These are phyloP conservation scores for Corylus heterophylla DNA, from an alignment of 306 rosid genomes.

Conservation along the genomic window DNA sequence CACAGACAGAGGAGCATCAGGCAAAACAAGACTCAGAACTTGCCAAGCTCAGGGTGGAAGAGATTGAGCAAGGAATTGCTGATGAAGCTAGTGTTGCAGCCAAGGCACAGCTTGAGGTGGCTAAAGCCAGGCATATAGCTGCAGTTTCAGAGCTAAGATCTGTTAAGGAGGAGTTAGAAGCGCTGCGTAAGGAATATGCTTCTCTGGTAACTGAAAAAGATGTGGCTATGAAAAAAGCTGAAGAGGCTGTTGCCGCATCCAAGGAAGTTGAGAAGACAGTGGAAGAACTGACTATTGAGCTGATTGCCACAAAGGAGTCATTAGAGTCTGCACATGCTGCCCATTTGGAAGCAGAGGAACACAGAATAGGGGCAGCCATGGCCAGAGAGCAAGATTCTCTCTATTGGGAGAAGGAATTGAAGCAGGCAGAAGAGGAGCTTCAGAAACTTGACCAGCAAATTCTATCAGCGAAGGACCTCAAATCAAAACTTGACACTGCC, in stretches of 20 bases:
- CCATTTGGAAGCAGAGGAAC: slow-evolving; percentile 97
- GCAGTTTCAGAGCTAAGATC: slow-evolving; percentile 77
- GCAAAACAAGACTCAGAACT: slow-evolving; percentile 98
- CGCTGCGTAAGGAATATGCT: slow-evolving; percentile 66
- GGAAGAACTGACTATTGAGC: slow-evolving; percentile 87
- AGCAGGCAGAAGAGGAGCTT: slow-evolving; percentile 86
- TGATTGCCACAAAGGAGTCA: slow-evolving; percentile 80
- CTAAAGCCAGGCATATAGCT: slow-evolving; percentile 78
- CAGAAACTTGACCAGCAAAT: slow-evolving; percentile 71
- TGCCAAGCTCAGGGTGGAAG: slow-evolving; percentile 96
- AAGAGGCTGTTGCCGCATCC: slow-evolving; percentile 79
- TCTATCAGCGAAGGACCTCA: slow-evolving; percentile 73
- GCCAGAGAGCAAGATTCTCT: slow-evolving; percentile 96
- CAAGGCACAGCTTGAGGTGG: slow-evolving; percentile 97
- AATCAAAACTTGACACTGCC: slow-evolving; percentile 81
- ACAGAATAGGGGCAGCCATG: slow-evolving; percentile 88
- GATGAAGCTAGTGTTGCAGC: slow-evolving; percentile 97
- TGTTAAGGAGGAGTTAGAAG: slow-evolving; percentile 79
- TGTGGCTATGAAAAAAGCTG: slow-evolving; percentile 72
- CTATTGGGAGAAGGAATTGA: slow-evolving; percentile 90
- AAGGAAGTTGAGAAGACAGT: slow-evolving; percentile 91
- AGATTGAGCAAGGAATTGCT: slow-evolving; percentile 99
- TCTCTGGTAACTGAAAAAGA: slow-evolving; percentile 72
- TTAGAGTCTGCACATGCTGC: slow-evolving; percentile 89
- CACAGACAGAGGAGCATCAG: slow-evolving; percentile 92